A percentile compares a stretch with the other conserved stretches of the same genome.
Conservation (phyloP, 1,284 basidiomycete genomes). For the Mycosarcoma maydis region DNA sequence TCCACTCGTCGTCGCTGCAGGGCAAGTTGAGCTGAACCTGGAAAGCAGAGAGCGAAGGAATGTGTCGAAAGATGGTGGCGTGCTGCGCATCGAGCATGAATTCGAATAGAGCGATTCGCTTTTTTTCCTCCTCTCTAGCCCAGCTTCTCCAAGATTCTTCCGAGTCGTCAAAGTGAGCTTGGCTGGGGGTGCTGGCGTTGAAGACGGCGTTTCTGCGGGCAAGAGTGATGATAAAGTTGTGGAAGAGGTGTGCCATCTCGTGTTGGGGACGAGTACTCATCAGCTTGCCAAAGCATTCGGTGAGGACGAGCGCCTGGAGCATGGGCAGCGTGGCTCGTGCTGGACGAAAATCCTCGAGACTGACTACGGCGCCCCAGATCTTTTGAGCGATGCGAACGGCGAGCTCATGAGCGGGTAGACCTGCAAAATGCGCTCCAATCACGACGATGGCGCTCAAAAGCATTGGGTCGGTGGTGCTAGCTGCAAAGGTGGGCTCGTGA, state of each 20-base stretch:
- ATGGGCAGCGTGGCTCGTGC: constrained; percentile 52
- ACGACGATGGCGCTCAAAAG: constrained; percentile 54
- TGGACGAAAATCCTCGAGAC: constrained; percentile 55
- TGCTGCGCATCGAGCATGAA: constrained; percentile 57
- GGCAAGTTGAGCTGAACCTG: constrained; percentile 53
- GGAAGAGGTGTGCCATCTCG: constrained; percentile 59
- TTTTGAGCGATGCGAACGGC: constrained; percentile 53
- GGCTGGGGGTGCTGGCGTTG: constrained; percentile 29
- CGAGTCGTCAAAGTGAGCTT: constrained; percentile 30
- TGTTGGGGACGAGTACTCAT: constrained; percentile 56
- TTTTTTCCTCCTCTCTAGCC: constrained; percentile 58
- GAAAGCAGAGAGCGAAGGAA: constrained; percentile 50
- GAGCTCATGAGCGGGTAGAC: constrained; percentile 47
- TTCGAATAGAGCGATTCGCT: constrained; percentile 49
- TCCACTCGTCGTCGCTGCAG: constrained; percentile 52
- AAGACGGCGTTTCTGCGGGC: constrained; percentile 58
- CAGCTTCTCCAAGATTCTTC: constrained; percentile 54
- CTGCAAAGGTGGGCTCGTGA: constrained; percentile 53
- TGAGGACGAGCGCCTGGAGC: constrained; percentile 55
- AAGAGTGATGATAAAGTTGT: constrained; percentile 56
- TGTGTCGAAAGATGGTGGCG: constrained; percentile 55
- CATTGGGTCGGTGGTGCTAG: constrained; percentile 52
- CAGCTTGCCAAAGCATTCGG: constrained; percentile 54
- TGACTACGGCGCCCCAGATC: constrained; percentile 55
- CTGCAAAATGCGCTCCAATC: constrained; percentile 54